Evolutionary conservation across 1,284 basidiomycete species (phyloP), one percentile per base, ranked within the genome.

Genomic region (Chalciporus piperatoides): DNA sequence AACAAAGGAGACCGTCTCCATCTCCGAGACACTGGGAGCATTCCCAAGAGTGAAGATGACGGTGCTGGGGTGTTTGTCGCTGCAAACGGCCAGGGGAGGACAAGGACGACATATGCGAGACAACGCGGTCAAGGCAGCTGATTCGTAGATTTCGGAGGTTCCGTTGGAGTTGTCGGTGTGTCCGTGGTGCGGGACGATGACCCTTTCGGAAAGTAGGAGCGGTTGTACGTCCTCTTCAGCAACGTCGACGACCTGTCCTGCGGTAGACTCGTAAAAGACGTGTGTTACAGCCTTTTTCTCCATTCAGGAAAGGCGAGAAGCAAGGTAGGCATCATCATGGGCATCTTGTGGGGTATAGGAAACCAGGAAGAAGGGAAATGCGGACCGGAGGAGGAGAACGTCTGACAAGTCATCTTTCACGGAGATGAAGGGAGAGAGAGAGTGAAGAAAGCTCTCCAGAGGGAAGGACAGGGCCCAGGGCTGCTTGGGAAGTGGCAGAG

Each of bases 201-300:
- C 68, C 40, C 69, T 73, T 48, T 72, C 69, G 23, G 73, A 71
- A 46, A 78, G 67, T 4, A 91, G 65, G 69, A 87, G 86, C 0
- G 78, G 71, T 17, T 72, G 71, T 11, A 88, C 68, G 43, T 77
- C 68, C 24, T 81, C 80, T 52, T 82, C 82, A 5, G 77, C 58
- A 14, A 87, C 68, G 55, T 84, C 76, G 23, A 73, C 71, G n/a
- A 81, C 62, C 12, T 68, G 62, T 21, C 68, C 68, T 32, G 65
- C 41, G 0, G 59, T 59, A 6, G 61, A 63, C 5, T 67, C 68
- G 33, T 86, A 81, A 65, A 93, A 94, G 38, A 82, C 85, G 65
- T 97, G 93, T 44, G 96, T 75, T 14, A 96, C 91, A 2, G 80
- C 76, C 44, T 75, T 78, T 48, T 75, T 73, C 56, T 81, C 75